Evolutionary conservation across 2,329 filamentous ascomycete genomes (phyloP), one percentile per base, ranked within the genome.

Genomic region (Rutstroemia sp.): DNA sequence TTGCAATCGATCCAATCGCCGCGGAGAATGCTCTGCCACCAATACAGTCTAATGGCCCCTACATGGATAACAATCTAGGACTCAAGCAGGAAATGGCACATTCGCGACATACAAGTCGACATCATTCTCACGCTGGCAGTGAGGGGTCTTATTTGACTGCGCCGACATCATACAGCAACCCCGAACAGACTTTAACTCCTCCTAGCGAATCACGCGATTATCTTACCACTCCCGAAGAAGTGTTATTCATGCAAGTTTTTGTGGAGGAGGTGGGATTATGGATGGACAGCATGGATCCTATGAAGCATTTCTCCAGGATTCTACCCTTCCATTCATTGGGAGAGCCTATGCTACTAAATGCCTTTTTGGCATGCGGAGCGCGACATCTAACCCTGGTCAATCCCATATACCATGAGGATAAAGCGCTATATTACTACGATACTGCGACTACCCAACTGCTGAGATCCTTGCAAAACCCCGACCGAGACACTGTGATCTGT

Each of bases 201-300:
- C 68, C 73, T 21, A 73, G 72, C 56, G 74, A 75, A 51, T 71
- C 73, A 30, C 74, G 82, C 39, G 81, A 88, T 51, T 89, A 82
- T 63, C 77, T 96, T 47, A 84, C 82, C 61, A 83, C 82, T 3
- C 80, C 84, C 9, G 88, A 95, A 57, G 90, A 96, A 68, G 80
- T 94, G 0, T 74, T 86, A n/a, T 91, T 91, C 68, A 89, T 96
- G 86, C 89, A 95, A 69, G 85, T 91, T 0, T 97, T 95, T 69
- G 86, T 95, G 6, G 88, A 95, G 66, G 88, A 96, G 62, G 89
- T 97, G 2, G 91, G 87, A 0, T 72, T 90, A 3, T 96, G 92
- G 90, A 95, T 97, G 89, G 92, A 96, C 71, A 89, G 85, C 44
- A 84, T 96, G 76, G 89, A 95, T 73, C 79, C 83, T 36, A 79